phyloP scores from a whole-genome alignment of 1,139 yeast genomes.

The Yamadazyma membranifaciens region DNA sequence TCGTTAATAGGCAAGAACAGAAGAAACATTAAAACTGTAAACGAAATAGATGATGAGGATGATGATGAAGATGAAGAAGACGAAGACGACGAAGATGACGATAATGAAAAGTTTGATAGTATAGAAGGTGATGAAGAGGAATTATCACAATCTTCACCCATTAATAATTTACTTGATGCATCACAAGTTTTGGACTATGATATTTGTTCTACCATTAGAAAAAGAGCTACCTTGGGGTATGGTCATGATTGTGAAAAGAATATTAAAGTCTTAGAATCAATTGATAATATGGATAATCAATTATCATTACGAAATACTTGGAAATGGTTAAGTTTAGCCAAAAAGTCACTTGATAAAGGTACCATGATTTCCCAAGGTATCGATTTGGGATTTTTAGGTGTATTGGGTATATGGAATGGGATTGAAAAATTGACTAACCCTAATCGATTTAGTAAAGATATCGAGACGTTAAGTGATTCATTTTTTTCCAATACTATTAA shows the following conservation, averaged over 20 bases:
- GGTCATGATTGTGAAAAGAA: conserved; percentile 69
- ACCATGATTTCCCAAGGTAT: conserved; percentile 65
- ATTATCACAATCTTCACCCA: conserved; percentile 29
- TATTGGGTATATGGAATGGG: conserved; percentile 88
- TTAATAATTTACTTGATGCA: conserved; percentile 32
- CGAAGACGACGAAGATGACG: conserved; percentile 16
- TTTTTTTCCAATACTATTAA: conserved; percentile 47
- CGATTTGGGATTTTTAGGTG: conserved; percentile 88
- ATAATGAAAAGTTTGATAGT: conserved; percentile 7
- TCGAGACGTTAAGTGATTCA: conserved; percentile 36
- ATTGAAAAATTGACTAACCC: conserved; percentile 60
- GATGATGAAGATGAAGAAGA: conserved; percentile 19
- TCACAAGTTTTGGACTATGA: conserved; percentile 53
- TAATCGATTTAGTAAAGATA: conserved; percentile 42
- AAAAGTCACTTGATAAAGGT: conserved; percentile 64
- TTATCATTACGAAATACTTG: conserved; percentile 72
- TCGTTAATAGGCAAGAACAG: conserved; percentile 31
- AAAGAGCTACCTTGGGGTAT: conserved; percentile 72
- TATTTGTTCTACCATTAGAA: conserved; percentile 63
- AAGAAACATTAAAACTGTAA: conserved; percentile 12
- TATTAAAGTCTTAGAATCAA: conserved; percentile 55
- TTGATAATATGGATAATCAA: conserved; percentile 54
- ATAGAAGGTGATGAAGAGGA: conserved; percentile 21
- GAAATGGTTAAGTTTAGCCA: conserved; percentile 83
- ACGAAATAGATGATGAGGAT: conserved; percentile 18